These are phyloP conservation scores for Apiospora pterosperma DNA, from an alignment of 2,329 filamentous ascomycete genomes.

Conservation along the genomic window DNA sequence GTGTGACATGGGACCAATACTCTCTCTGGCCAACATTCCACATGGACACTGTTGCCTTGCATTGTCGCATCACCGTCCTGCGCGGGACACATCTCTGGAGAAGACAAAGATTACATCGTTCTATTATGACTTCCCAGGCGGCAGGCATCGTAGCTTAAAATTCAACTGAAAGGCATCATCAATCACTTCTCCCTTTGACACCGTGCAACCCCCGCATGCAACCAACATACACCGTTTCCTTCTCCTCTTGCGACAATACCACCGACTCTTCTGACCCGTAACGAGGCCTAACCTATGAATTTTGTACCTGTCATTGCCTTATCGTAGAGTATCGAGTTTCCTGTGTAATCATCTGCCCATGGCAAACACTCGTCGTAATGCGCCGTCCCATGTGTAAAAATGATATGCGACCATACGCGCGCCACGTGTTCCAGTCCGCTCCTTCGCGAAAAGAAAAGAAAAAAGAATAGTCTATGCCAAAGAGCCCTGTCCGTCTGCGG, in stretches of 20 bases:
- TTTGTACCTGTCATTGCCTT: background rate
- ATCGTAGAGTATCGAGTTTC: background rate
- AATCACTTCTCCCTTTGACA: background rate
- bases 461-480: constrained; percentile 7
- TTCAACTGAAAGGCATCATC: background rate
- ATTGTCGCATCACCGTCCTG: no score
- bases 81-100: background rate
- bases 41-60: background rate
- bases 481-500: background rate
- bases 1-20: background rate
- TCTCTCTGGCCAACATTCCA: background rate
- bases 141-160: background rate
- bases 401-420: background rate
- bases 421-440: constrained; percentile 1
- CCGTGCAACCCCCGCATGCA: background rate
- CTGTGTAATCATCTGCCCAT: background rate
- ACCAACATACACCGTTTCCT: background rate
- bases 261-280: no score
- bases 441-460: constrained; percentile 2
- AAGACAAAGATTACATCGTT: background rate
- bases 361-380: constrained; percentile 1
- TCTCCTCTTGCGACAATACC: background rate
- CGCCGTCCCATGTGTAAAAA: constrained; percentile 7
- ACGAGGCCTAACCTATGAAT: background rate
- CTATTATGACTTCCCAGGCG: background rate